Percentiles rank a stretch among this genome's conserved stretches.
phyloP scores from a whole-genome alignment of 768 basidiomycete species.

The Cyathus striatus region DNA sequence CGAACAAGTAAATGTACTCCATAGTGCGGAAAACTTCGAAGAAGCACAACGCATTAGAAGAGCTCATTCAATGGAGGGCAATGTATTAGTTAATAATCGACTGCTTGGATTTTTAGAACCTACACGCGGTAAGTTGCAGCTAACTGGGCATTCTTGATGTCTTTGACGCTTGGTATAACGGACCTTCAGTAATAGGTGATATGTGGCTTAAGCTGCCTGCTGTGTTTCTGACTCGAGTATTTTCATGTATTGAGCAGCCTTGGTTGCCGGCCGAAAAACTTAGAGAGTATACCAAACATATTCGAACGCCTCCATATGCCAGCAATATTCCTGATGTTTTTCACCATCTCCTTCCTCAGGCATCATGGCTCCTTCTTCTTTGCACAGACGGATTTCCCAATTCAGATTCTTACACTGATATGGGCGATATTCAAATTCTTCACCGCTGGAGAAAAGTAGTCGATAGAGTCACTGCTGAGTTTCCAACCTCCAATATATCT shows the following conservation, averaged over 20 bases:
- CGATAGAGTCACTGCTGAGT: slow-evolving; percentile 20
- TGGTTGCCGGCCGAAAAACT: slow-evolving; percentile 14
- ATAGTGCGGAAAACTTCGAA: slow-evolving; percentile 32
- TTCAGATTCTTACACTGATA: not conserved
- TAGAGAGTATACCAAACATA: slow-evolving; percentile 24
- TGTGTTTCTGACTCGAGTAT: slow-evolving; percentile 25
- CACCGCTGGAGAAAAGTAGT: not conserved
- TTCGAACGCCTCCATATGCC: slow-evolving; percentile 40
- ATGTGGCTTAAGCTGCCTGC: slow-evolving; percentile 41
- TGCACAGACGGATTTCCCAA: not conserved
- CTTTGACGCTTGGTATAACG: too few relatives aligned
- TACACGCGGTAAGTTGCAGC: slow-evolving; percentile 53
- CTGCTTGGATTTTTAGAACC: slow-evolving; percentile 54
- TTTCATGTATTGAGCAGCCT: not conserved
- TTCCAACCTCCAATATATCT: slow-evolving; percentile 27
- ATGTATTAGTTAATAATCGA: slow-evolving; percentile 35
- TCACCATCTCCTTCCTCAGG: slow-evolving; percentile 22
- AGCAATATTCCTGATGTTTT: slow-evolving; percentile 35
- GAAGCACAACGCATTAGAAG: slow-evolving; percentile 40
- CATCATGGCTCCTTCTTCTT: slow-evolving; percentile 32
- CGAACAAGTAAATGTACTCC: slow-evolving; percentile 34
- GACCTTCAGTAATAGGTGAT: slow-evolving; percentile 39
- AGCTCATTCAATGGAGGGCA: slow-evolving; percentile 49
- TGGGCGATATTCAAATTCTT: not conserved
- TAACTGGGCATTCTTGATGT: too few relatives aligned